Percentiles rank a stretch among this genome's conserved stretches.
These are phyloP conservation scores for Zychaea mexicana DNA, from an alignment of 371 early-diverging fungal genomes.

Conservation along the genomic window DNA sequence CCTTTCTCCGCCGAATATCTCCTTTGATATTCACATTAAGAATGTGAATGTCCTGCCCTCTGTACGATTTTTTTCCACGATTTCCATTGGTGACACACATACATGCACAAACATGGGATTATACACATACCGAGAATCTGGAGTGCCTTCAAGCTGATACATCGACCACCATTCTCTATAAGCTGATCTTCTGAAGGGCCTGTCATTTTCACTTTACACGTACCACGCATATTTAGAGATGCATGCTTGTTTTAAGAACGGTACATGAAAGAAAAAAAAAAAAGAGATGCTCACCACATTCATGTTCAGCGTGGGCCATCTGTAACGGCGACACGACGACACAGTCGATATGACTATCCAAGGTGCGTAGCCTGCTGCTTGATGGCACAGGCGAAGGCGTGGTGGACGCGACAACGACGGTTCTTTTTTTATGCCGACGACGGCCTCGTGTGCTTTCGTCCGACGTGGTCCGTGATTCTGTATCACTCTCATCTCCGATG, in stretches of 20 bases:
- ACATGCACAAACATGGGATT: background rate
- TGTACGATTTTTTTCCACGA: too few species aligned
- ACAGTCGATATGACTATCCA: constrained; percentile 40
- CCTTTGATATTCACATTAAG: constrained; percentile 21
- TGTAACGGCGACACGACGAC: constrained; percentile 59
- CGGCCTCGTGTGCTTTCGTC: constrained; percentile 11
- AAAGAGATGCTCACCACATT: constrained; percentile 39
- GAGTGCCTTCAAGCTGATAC: constrained; percentile 68
- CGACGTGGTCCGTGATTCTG: constrained; percentile 29
- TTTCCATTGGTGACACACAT: too few species aligned
- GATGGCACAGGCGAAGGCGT: background rate
- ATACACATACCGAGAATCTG: constrained; percentile 54
- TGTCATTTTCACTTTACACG: constrained; percentile 50
- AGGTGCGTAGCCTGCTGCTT: constrained; percentile 16
- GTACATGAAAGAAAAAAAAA: background rate
- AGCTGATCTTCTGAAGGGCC: constrained; percentile 69
- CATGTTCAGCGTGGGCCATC: constrained; percentile 71
- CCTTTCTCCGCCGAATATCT: constrained; percentile 63
- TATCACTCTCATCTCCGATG: constrained; percentile 41
- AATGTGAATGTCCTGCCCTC: too few species aligned
- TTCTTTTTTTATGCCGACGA: background rate
- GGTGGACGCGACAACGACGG: background rate
- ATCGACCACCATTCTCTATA: constrained; percentile 82
- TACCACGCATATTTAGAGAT: too few species aligned
- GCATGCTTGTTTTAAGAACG: too few species aligned